A percentile compares a stretch with the other conserved stretches of the same genome.
These are phyloP conservation scores for Eucommia ulmoides DNA, from an alignment of 257 asterid species.

Conservation along the genomic window DNA sequence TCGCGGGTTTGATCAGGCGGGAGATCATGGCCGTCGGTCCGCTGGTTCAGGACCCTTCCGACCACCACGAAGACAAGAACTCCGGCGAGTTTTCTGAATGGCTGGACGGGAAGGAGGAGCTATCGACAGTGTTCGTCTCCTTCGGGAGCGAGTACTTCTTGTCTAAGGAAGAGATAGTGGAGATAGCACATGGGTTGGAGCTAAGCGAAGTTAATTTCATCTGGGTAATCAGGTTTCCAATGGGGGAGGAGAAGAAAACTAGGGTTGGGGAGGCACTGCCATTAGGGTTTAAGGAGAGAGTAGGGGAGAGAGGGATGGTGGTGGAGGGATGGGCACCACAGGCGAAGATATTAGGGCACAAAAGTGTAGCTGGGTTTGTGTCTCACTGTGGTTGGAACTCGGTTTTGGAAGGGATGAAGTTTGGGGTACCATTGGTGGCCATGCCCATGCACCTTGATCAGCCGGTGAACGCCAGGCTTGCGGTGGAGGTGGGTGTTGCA, in stretches of 20 bases:
- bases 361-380: slow-evolving; percentile 22
- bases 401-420: slow-evolving; percentile 23
- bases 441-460: slow-evolving; percentile 41
- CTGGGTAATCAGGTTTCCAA: slow-evolving; percentile 38
- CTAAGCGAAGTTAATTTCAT: slow-evolving; percentile 22
- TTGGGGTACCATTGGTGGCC: slow-evolving; percentile 33
- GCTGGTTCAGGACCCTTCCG: slow-evolving; percentile 17
- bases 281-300: slow-evolving; percentile 19
- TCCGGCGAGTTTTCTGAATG: slow-evolving; percentile 14
- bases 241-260: neutral
- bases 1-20: slow-evolving; percentile 3
- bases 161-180: slow-evolving; percentile 19
- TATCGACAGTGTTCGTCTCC: slow-evolving; percentile 23
- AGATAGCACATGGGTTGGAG: no score
- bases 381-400: no score
- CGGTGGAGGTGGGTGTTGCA: no score
- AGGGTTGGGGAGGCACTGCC: slow-evolving; percentile 17
- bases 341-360: slow-evolving; percentile 20
- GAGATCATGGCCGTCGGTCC: slow-evolving; percentile 23
- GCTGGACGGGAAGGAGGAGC: slow-evolving; percentile 18
- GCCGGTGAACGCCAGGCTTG: slow-evolving; percentile 31
- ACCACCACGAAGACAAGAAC: neutral
- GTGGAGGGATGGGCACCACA: slow-evolving; percentile 33
- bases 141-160: slow-evolving; percentile 34
- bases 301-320: slow-evolving; percentile 21